A percentile compares a stretch with the other conserved stretches of the same genome.
Evolutionary conservation across 2,329 filamentous ascomycete genomes (phyloP).

Genomic region (Biscogniauxia marginata): DNA sequence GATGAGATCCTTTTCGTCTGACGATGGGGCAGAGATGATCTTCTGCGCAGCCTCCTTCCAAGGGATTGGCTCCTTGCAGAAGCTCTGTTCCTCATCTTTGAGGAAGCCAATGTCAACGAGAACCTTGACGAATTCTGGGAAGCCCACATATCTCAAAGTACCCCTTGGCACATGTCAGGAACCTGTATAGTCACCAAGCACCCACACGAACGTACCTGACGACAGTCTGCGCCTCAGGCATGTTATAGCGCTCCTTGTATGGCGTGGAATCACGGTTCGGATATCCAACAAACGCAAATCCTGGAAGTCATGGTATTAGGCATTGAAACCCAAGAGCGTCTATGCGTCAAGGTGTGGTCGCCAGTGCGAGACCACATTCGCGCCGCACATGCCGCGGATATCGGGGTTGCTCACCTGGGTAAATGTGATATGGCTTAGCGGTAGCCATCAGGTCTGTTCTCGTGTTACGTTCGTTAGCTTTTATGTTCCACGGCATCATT

Average conservation of each 20-base stretch:
- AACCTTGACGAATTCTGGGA: constrained; percentile 84
- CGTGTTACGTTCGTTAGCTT: constrained; percentile 5
- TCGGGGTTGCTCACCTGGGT: constrained; percentile 55
- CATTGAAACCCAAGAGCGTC: background rate
- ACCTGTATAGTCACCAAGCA: too few relatives aligned
- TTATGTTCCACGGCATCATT: constrained; percentile 1
- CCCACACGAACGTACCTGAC: constrained; percentile 58
- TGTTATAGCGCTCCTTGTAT: constrained; percentile 83
- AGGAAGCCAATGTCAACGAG: constrained; percentile 92
- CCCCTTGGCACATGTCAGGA: constrained; percentile 39
- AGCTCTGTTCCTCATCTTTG: constrained; percentile 63
- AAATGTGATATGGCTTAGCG: constrained; percentile 89
- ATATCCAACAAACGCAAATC: constrained; percentile 85
- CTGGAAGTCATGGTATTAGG: background rate
- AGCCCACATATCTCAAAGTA: constrained; percentile 83
- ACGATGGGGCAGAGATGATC: constrained; percentile 68
- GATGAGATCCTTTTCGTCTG: constrained; percentile 66
- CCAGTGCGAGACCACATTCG: background rate
- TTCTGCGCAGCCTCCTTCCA: constrained; percentile 86
- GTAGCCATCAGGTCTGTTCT: constrained; percentile 73
- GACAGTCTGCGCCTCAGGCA: constrained; percentile 87
- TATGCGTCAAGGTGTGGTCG: background rate
- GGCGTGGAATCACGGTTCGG: constrained; percentile 87
- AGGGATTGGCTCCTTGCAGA: constrained; percentile 64
- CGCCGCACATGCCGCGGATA: background rate